Evolutionary conservation across 352 stramenopile genomes (phyloP), one percentile per base, ranked within the genome.

Genomic region (Phytophthora citrophthora): DNA sequence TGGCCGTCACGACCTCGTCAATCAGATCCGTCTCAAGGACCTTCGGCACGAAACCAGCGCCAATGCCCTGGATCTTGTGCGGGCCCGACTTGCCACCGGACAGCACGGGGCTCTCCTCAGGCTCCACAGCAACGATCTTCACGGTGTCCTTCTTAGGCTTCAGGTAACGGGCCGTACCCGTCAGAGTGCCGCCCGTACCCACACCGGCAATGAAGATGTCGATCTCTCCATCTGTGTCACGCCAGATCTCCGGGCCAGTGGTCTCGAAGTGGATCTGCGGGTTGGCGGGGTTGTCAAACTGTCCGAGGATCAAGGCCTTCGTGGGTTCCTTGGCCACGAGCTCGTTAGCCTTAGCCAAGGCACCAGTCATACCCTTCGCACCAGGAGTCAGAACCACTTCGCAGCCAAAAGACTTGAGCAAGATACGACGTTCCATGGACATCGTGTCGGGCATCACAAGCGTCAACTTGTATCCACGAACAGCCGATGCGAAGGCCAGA

Each of bases 241-340:
- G 74, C 90, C 90, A 96, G 54, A 97, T 82, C 61, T 97, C 90
- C 2, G 86, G 87, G 12, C 88, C 90, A 12, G 90, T 96, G 12
- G 89, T 96, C 69, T 96, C 80, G 55, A 84, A 94, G 74, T 97
- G 89, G 70, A 96, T 94, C 66, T 98, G 95, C 18, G 94, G 94
- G 81, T 99, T 99, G 40, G 97, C 95, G 15, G 91, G 90, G 82
- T 99, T 99, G 70, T 98, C 97, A 70, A 98, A 99, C 77, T 99
- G 96, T 39, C 92, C 86, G 12, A 98, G 83, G 20, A 96, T 83
- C 53, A 95, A 64, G 39, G 86, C 73, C 61, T 90, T 91, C 18
- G 31, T 47, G n/a, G 83, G 74, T 39, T 86, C 88, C 55, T 90
- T 91, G 32, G 74, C 73, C 12, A 93, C 76, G 18, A 95, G 80